A percentile compares a stretch with the other conserved stretches of the same genome.
phyloP scores from a whole-genome alignment of 1,284 basidiomycete genomes.

The Neotropicomus parvogracilis region DNA sequence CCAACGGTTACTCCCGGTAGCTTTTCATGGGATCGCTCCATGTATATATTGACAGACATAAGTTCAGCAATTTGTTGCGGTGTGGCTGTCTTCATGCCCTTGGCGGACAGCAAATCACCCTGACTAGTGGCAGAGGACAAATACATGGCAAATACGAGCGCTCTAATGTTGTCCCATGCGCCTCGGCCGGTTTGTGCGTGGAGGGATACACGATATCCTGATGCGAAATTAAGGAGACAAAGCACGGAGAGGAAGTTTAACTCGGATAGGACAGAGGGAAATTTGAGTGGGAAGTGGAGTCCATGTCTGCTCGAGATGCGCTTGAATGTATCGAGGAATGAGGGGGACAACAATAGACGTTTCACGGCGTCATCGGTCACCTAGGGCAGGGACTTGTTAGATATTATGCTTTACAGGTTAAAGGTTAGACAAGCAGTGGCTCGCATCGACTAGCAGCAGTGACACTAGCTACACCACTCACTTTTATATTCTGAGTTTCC shows the following conservation, averaged over 20 bases:
- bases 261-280: slow-evolving; percentile 65
- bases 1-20: slow-evolving; percentile 74
- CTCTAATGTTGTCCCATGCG: slow-evolving; percentile 76
- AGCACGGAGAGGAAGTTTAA: slow-evolving; percentile 72
- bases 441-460: not conserved
- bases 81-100: slow-evolving; percentile 56
- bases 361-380: slow-evolving; percentile 54
- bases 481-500: slow-evolving; percentile 41
- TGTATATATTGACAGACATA: slow-evolving; percentile 64
- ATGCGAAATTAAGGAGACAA: slow-evolving; percentile 76
- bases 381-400: slow-evolving; percentile 36
- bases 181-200: slow-evolving; percentile 68
- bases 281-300: slow-evolving; percentile 71
- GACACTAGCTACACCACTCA: slow-evolving; percentile 26
- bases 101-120: slow-evolving; percentile 61
- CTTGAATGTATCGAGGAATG: slow-evolving; percentile 60
- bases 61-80: slow-evolving; percentile 65
- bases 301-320: slow-evolving; percentile 63
- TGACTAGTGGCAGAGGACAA: slow-evolving; percentile 57
- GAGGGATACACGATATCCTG: slow-evolving; percentile 70
- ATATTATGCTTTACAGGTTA: not conserved
- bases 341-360: slow-evolving; percentile 58
- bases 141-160: slow-evolving; percentile 67
- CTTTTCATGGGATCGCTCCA: slow-evolving; percentile 66
- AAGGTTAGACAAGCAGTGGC: not conserved